Base-by-base conservation (phyloP, 148 eudicot genomes). In the Fagopyrum esculentum region DNA sequence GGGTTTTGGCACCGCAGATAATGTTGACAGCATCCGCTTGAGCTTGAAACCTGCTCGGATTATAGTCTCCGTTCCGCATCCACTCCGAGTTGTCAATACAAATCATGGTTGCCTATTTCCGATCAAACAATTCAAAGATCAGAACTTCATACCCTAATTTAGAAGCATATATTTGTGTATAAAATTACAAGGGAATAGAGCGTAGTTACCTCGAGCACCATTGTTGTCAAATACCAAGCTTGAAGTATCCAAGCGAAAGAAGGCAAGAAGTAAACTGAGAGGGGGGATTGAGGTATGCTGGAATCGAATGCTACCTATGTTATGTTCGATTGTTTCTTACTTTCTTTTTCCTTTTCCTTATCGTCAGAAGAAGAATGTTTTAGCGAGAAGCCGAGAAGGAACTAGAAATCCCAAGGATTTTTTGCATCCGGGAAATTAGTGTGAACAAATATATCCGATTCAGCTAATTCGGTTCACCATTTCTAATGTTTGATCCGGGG, bases 41-140 rank as follows among this genome's bases (percentile, higher is more conserved):
- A 78, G 99, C 91, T 78, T 90, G 95, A 85, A 92, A 88, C 74
- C 98, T 78, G 40, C 74, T 85, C 6, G 97, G 90, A 30, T 93
- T 77, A 78, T 96, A 96, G 78, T 96, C 99, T 0, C 99, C 99
- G 72, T 96, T 96, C 3, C 98, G 86, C 98, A 96, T 96, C 97
- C 97, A 90, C 64, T 96, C 99, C 5, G 99, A 96, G 77, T 96
- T 92, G 30, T 92, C 98, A 51, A 96, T 80, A 79, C 99, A 96
- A 77, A 96, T 96, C 99, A 96, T 88, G 16, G 98, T 93, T 69
- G 99, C 99, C 99, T 96, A 45, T 9, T 9, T 26, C 43, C 29
- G 22, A 75, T 10, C 40, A 57, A 35, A 61, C 3, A 30, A 9
- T 43, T 29, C 5, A 49, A 12, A 4, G 30, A 74, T 57, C 46